Percentiles rank a stretch among this genome's conserved stretches.
phyloP scores from a whole-genome alignment of 768 basidiomycete genomes.

The Leccinum rimulosum region DNA sequence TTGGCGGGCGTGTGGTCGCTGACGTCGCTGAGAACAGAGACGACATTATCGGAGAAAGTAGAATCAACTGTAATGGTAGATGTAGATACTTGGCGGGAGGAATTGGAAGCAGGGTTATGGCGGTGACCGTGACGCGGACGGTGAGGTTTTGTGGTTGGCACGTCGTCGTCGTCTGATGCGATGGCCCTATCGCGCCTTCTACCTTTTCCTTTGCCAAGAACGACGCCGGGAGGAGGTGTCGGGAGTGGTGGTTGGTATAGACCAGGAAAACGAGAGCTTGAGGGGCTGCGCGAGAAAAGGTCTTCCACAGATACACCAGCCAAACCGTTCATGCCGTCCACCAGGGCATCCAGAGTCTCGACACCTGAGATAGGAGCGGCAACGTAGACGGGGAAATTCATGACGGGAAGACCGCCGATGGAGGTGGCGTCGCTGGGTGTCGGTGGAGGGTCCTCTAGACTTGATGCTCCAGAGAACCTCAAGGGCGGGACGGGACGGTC shows the following conservation, averaged over 20 bases:
- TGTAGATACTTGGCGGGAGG: conserved; percentile 25
- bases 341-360: conserved; percentile 84
- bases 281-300: conserved; percentile 42
- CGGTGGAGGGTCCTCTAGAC: conserved; percentile 70
- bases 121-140: conserved; percentile 19
- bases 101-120: conserved; percentile 17
- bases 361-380: conserved; percentile 77
- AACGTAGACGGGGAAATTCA: conserved; percentile 63
- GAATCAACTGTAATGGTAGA: conserved; percentile 32
- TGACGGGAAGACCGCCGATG: conserved; percentile 22
- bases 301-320: conserved; percentile 63
- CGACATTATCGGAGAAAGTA: conserved; percentile 16
- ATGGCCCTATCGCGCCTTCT: conserved; percentile 21
- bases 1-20: conserved; percentile 7
- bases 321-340: conserved; percentile 91
- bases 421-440: conserved; percentile 56
- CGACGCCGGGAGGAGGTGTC: conserved; percentile 76
- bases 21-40: conserved; percentile 9
- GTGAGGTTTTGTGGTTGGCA: conserved; percentile 13
- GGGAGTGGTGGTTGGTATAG: conserved; percentile 83
- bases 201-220: conserved; percentile 52
- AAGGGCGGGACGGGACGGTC: conserved; percentile 48
- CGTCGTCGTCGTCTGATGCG: conserved; percentile 57
- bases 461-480: conserved; percentile 67
- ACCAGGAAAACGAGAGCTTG: conserved; percentile 52